Evolutionary conservation across 139 green algal species (phyloP), one percentile per base, ranked within the genome.

Genomic region (Desmodesmus armatus): DNA sequence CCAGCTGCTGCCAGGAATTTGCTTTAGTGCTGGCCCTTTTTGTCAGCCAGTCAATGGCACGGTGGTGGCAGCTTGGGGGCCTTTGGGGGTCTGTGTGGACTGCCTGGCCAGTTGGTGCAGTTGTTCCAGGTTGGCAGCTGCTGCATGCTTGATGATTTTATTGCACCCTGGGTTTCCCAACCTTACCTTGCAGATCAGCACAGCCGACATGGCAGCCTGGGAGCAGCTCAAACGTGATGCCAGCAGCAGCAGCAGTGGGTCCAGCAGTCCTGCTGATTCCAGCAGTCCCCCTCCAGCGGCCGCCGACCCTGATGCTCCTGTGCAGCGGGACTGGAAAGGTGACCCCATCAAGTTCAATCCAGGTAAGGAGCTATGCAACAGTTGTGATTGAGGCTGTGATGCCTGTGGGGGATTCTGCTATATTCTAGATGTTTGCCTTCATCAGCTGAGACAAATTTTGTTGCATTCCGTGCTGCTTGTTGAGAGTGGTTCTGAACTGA

Each of bases 331-430:
- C n/a, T 94, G 93, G 92, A 96, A 96, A 74, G 94, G 94, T 0
- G 94, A 97, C 3, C 91, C 93, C 0, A 95, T 97, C 90, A 90
- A 84, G 1, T 80, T 96, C 58, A 96, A 96, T 27, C 93, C 93
- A 69, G 73, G 73, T 80, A 47, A 60, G n/a, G n/a, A n/a, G n/a
- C n/a, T n/a, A n/a, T n/a, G n/a, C n/a, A n/a, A n/a, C n/a, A n/a
- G n/a, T n/a, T n/a, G n/a, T n/a, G n/a, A n/a, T n/a, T n/a, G n/a
- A n/a, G n/a, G n/a, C n/a, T n/a, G n/a, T n/a, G n/a, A n/a, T n/a
- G n/a, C n/a, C n/a, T n/a, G n/a, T n/a, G n/a, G n/a, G n/a, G n/a
- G n/a, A n/a, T n/a, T n/a, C n/a, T n/a, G n/a, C n/a, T n/a, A n/a
- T n/a, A n/a, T n/a, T n/a, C n/a, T n/a, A n/a, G n/a, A n/a, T n/a